A percentile compares a stretch with the other conserved stretches of the same genome.
Conservation (phyloP, 352 stramenopile species). For the Pythium graminicola region DNA sequence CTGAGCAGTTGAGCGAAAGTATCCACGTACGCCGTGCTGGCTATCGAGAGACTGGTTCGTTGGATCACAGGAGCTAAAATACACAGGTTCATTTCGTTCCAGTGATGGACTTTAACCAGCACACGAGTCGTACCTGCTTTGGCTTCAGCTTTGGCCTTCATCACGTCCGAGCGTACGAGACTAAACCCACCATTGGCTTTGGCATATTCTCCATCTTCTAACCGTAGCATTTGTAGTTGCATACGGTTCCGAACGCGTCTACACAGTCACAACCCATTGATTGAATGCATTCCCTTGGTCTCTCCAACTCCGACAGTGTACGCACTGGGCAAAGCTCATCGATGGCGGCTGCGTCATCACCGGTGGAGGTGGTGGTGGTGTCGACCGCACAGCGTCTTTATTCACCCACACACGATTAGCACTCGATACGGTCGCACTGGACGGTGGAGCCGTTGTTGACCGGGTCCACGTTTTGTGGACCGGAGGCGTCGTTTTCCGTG, state of each 20-base stretch:
- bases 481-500: conserved; percentile 8
- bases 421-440: conserved; percentile 15
- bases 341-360: neutral
- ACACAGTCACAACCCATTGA: neutral
- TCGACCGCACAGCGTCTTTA: conserved; percentile 7
- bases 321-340: conserved; percentile 18
- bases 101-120: too few relatives aligned
- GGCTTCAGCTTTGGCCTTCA: conserved; percentile 21
- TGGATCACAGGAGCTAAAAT: neutral
- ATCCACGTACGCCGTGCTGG: conserved; percentile 7
- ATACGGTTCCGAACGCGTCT: conserved; percentile 35
- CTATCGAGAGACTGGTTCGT: neutral
- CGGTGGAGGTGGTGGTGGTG: neutral
- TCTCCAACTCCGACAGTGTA: neutral
- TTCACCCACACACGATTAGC: conserved; percentile 57
- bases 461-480: conserved; percentile 47
- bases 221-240: conserved; percentile 43
- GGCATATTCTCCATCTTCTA: conserved; percentile 69
- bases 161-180: conserved; percentile 52
- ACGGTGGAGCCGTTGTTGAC: neutral
- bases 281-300: neutral
- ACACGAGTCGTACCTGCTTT: neutral
- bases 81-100: neutral
- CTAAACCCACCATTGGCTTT: conserved; percentile 68
- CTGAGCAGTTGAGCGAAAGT: neutral